Percentiles rank a stretch among this genome's conserved stretches.
Evolutionary conservation across 495 filamentous ascomycete genomes (phyloP).

Genomic region (Penicillium mononematosum): DNA sequence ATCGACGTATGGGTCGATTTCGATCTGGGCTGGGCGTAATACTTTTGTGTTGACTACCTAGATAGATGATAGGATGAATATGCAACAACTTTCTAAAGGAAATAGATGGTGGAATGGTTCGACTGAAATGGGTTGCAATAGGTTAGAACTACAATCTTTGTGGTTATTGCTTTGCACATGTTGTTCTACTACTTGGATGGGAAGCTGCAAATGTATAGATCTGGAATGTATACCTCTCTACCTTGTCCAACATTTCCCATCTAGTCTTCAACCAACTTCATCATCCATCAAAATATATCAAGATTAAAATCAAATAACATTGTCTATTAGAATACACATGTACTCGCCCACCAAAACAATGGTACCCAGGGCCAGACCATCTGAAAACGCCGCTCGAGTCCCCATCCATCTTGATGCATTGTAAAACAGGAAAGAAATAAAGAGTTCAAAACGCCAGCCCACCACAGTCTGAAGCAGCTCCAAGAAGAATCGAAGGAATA

Average conservation of each 20-base stretch:
- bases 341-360: slow-evolving; percentile 13
- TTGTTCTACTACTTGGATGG: not conserved
- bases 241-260: not conserved
- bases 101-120: not conserved
- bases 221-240: not conserved
- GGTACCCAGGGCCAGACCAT: slow-evolving; percentile 17
- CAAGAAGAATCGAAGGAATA: slow-evolving; percentile 5
- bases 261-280: not conserved
- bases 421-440: slow-evolving; percentile 12
- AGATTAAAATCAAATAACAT: slow-evolving; percentile 7
- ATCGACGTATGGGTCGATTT: slow-evolving; percentile 1
- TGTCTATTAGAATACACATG: slow-evolving; percentile 27
- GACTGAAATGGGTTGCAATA: not conserved
- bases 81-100: not conserved
- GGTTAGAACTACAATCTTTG: not conserved
- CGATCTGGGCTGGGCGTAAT: not conserved
- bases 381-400: slow-evolving; percentile 22
- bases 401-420: slow-evolving; percentile 29
- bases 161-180: not conserved
- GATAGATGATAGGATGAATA: not conserved
- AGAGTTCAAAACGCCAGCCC: slow-evolving; percentile 5
- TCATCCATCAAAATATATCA: not conserved
- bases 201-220: not conserved
- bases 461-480: not conserved
- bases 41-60: slow-evolving; percentile 3